Base-by-base conservation (phyloP, 129 eudicot genomes). In the Pittosporum tobira region DNA sequence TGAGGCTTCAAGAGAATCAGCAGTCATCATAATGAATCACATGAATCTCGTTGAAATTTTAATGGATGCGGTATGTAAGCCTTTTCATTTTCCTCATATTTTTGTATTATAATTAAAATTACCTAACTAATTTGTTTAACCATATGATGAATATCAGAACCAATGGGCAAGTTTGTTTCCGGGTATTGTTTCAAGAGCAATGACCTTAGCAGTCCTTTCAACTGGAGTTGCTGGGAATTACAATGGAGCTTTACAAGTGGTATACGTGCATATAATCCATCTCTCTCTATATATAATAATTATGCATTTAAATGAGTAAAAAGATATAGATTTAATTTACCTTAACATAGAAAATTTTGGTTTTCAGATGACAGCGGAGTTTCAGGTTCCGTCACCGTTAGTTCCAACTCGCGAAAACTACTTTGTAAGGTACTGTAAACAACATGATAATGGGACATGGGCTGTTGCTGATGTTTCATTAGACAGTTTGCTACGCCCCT, bases 221-320 rank as follows among this genome's bases (percentile, higher is more conserved):
- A 85, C 95, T 42, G 95, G 98, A 7, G 94, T 90, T 47, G 95
- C 95, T 4, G 98, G 98, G 30, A 90, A 80, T 69, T 86, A 82
- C 65, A 86, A 90, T 70, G 98, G 98, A 61, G 98, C 98, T 55
- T 58, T 90, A n/a, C 98, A 90, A 90, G 95, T 90, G 94, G 98
- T 90, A 82, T 64, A 69, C 51, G 16, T 18, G 12, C 24, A 4
- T 14, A n/a, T n/a, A 37, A 14, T 8, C 45, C 43, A 23, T 47
- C 19, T 5, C 27, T 5, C 0, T n/a, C 27, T 55, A n/a, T n/a
- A n/a, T 54, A 9, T 30, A 50, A 1, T 8, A 34, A 34, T 34
- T 34, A 34, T 34, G 11, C 13, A 34, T 34, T 34, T 34, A 34
- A 34, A 34, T 2, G 40, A 34, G 13, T 1, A 34, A 34, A 6